phyloP scores from a whole-genome alignment of 176 grass and related monocot species.

The Paspalum vaginatum region DNA sequence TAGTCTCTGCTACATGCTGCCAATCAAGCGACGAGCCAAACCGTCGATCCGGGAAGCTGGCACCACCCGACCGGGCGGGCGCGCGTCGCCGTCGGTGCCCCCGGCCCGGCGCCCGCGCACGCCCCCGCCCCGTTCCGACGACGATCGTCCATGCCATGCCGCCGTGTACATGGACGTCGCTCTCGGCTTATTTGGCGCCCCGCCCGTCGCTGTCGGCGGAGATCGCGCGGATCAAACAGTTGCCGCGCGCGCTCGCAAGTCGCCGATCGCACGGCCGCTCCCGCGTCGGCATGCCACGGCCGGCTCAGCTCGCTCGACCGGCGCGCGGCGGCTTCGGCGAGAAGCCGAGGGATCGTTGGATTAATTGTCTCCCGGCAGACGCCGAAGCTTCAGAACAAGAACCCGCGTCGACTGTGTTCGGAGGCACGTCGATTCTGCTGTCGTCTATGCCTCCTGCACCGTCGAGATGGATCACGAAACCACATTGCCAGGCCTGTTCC shows the following conservation, averaged over 20 bases:
- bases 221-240: conserved; percentile 18
- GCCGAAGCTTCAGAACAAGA: too few species aligned
- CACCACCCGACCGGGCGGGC: conserved; percentile 22
- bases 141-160: too few species aligned
- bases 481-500: neutral
- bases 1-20: too few species aligned
- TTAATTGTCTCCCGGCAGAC: too few species aligned
- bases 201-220: neutral
- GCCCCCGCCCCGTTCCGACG: neutral
- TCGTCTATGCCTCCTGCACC: neutral
- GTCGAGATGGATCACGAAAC: neutral
- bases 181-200: too few species aligned
- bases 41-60: neutral
- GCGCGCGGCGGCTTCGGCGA: neutral
- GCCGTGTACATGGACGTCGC: too few species aligned
- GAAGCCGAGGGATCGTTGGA: too few species aligned
- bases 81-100: conserved; percentile 1
- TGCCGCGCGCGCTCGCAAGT: too few species aligned
- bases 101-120: neutral
- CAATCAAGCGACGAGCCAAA: neutral
- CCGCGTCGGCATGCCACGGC: too few species aligned
- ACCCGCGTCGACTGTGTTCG: neutral
- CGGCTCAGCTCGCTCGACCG: too few species aligned
- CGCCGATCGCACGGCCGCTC: too few species aligned
- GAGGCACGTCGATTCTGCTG: neutral